Conservation (phyloP, 805 yeast species). For the Candida xyloterini region DNA sequence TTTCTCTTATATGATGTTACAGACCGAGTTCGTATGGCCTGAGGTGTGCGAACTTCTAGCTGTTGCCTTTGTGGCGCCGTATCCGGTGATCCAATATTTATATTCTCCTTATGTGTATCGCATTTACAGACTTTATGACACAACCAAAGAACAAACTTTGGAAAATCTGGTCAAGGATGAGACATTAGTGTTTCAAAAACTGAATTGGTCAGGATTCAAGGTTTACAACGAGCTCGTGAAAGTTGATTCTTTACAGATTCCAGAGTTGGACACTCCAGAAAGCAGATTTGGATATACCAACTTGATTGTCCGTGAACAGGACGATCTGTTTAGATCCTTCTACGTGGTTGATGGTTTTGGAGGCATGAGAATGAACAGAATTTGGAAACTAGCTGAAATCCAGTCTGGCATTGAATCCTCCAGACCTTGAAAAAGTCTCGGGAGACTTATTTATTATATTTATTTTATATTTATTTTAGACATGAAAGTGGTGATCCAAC, state of each 20-base stretch:
- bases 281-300: conserved; percentile 48
- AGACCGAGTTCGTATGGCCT: conserved; percentile 52
- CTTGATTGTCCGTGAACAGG: conserved; percentile 41
- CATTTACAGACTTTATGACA: conserved; percentile 66
- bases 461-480: background rate
- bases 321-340: conserved; percentile 38
- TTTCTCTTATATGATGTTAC: conserved; percentile 56
- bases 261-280: conserved; percentile 28
- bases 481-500: conserved; percentile 90
- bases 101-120: conserved; percentile 68
- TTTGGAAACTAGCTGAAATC: conserved; percentile 78
- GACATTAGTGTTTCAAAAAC: conserved; percentile 62
- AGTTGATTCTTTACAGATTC: conserved; percentile 45
- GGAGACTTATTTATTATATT: background rate
- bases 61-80: conserved; percentile 46
- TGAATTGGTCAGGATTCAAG: conserved; percentile 63
- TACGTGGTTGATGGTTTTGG: conserved; percentile 74
- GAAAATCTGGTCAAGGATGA: conserved; percentile 63
- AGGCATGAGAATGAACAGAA: conserved; percentile 77
- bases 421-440: conserved; percentile 32
- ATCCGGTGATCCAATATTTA: conserved; percentile 55
- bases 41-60: conserved; percentile 41
- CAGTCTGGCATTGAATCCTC: conserved; percentile 69
- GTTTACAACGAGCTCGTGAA: conserved; percentile 60
- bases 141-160: conserved; percentile 58